Base-by-base conservation (phyloP, 2,329 filamentous ascomycete genomes). In the Bipolaris victoriae region DNA sequence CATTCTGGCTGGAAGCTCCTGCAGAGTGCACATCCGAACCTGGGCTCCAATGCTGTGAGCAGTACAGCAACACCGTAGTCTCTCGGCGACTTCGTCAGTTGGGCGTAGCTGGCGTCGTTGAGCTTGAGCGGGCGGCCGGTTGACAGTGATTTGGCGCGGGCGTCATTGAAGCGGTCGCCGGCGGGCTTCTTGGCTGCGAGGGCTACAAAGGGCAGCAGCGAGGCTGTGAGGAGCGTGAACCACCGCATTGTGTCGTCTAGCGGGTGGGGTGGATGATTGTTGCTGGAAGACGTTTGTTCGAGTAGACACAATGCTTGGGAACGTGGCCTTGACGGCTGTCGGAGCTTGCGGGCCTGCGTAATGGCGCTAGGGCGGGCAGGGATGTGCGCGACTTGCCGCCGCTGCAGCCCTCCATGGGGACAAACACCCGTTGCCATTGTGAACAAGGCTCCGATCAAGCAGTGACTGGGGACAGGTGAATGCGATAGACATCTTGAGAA, bases 1-100 rank as follows among this genome's bases (percentile, higher is more conserved):
- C 92, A 99, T 79, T 99, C 95, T 1, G 93, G 90, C 76, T 97
- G 90, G 77, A 99, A 97, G 51, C 96, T 91, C 50, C 87, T 85
- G 77, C 95, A 99, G 47, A 98, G 82, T 64, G 88, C 82, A 76
- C 95, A 99, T 58, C 90, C 91, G 74, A 91, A 97, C 57, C 91
- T 86, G 31, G 87, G 72, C 65, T 97, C 93, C 70, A 93, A 79
- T 36, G 95, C 95, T 1, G 95, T 99, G 64, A 99, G 81, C 13
- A 99, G 85, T 3, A 99, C 85, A 2, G 88, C 89, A 26, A 90
- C 84, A 37, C 88, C 88, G 77, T 97, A 96, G 78, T 99, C 90
- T 65, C 95, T 87, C 11, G 93, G 92, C 1, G 85, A 79, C 15
- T 86, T 80, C 3, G 91, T 96, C 65, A 98, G 80, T 64, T 90